Evolutionary conservation across 2,329 filamentous ascomycete genomes (phyloP), one percentile per base, ranked within the genome.

Genomic region (Penicillium carneum): DNA sequence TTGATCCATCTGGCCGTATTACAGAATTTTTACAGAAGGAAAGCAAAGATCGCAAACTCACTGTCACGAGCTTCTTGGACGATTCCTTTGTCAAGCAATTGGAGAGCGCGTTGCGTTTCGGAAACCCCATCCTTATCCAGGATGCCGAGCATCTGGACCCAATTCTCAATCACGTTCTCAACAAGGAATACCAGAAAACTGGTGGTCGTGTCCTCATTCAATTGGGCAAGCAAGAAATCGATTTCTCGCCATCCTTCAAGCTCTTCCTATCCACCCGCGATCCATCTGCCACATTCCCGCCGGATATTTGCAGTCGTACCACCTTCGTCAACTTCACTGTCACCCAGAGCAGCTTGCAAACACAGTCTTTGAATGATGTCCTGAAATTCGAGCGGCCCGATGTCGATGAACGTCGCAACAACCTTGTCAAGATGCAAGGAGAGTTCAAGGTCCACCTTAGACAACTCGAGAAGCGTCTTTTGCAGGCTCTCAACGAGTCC

Each of bases 241-340:
- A 99, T 78, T 99, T 99, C 80, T 99, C 95, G 52, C 94, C 95
- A 1, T 88, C 93, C 0, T 99, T 99, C 85, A 95, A 90, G 80
- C 85, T 99, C 34, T 99, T 96, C 77, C 83, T 99, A 41, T 97
- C 94, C 0, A 99, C 96, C 1, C 86, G 94, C 72, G 95, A 99
- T 81, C 96, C 96, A 1, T 99, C 96, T 43, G 94, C 95, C 29
- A 92, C 90, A 8, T 99, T 99, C 76, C 88, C 95, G 8, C 96
- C 95, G 0, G 95, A 99, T 74, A 92, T 99, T 66, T 99, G 96
- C 87, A 97, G 93, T 83, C 88, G 96, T 72, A 98, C 95, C 7
- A 99, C 96, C 0, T 97, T 99, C 79, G 95, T 99, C 85, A 99
- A 99, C 81, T 99, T 99, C 71, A 98, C 96, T 1, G 94, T 99